These are phyloP conservation scores for Stagonosporopsis cucurbitacearum DNA, from an alignment of 2,329 filamentous ascomycete species.

Conservation along the genomic window DNA sequence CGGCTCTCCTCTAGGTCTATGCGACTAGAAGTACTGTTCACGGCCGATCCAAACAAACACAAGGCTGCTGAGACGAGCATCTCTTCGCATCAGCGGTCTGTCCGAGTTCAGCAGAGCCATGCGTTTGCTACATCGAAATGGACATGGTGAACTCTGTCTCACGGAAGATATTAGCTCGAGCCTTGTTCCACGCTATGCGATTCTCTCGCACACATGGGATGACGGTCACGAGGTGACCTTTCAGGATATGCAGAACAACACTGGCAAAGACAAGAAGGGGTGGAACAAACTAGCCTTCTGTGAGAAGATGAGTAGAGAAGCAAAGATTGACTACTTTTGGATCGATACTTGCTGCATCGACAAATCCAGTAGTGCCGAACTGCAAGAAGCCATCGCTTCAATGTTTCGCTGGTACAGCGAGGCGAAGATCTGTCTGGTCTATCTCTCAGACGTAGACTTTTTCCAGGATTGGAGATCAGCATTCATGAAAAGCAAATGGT, in stretches of 20 bases:
- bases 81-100: too few relatives aligned
- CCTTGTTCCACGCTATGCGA: not conserved
- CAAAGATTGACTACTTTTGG: not conserved
- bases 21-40: too few relatives aligned
- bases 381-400: not conserved
- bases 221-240: not conserved
- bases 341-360: constrained; percentile 1
- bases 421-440: not conserved
- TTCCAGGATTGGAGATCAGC: not conserved
- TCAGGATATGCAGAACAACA: not conserved
- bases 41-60: too few relatives aligned
- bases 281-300: not conserved
- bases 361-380: not conserved
- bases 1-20: too few relatives aligned
- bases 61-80: too few relatives aligned
- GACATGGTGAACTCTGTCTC: too few relatives aligned
- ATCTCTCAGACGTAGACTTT: not conserved
- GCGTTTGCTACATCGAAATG: too few relatives aligned
- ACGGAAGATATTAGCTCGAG: too few relatives aligned
- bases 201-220: constrained; percentile 4
- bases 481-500: not conserved
- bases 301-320: not conserved
- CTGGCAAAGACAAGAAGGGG: not conserved
- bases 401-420: not conserved
- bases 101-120: too few relatives aligned